Conservation (phyloP, 2,329 filamentous ascomycete genomes). For the Fusarium albosuccineum region DNA sequence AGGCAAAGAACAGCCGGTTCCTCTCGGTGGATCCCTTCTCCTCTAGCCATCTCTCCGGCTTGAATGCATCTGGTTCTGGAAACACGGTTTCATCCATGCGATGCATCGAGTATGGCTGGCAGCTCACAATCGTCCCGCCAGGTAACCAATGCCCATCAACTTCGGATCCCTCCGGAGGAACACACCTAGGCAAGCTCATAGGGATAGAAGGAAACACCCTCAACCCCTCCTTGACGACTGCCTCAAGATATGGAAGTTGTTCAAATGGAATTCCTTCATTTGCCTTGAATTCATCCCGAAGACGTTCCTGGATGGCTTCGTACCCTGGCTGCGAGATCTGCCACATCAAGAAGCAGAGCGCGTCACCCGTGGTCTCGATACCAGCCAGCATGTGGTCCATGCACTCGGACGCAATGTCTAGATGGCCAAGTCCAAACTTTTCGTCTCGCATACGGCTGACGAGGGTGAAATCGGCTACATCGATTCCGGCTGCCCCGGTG, state of each 20-base stretch:
- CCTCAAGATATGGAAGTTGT: constrained; percentile 28
- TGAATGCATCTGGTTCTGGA: constrained; percentile 21
- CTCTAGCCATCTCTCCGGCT: constrained; percentile 27
- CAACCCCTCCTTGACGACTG: constrained; percentile 32
- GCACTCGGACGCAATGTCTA: constrained; percentile 35
- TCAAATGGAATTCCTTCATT: constrained; percentile 2
- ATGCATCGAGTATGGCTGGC: constrained; percentile 34
- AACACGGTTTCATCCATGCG: constrained; percentile 19
- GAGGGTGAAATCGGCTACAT: constrained; percentile 30
- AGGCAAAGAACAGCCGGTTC: constrained; percentile 32
- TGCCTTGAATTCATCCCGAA: constrained; percentile 14
- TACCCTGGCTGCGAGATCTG: constrained; percentile 32
- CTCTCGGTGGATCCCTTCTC: constrained; percentile 12
- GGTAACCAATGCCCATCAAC: constrained; percentile 30
- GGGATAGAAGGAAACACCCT: constrained; percentile 30
- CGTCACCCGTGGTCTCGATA: constrained; percentile 40
- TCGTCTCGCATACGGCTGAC: constrained; percentile 26
- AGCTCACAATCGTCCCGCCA: constrained; percentile 29
- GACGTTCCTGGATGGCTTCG: constrained; percentile 3
- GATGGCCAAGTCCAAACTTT: constrained; percentile 17
- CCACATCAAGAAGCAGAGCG: constrained; percentile 38
- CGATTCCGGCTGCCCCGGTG: constrained; percentile 5
- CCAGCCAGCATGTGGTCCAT: constrained; percentile 38
- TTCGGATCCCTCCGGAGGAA: constrained; percentile 12
- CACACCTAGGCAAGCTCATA: constrained; percentile 27